Evolutionary conservation across 176 grass and related monocot species (phyloP).

Genomic region (Phoenix dactylifera): DNA sequence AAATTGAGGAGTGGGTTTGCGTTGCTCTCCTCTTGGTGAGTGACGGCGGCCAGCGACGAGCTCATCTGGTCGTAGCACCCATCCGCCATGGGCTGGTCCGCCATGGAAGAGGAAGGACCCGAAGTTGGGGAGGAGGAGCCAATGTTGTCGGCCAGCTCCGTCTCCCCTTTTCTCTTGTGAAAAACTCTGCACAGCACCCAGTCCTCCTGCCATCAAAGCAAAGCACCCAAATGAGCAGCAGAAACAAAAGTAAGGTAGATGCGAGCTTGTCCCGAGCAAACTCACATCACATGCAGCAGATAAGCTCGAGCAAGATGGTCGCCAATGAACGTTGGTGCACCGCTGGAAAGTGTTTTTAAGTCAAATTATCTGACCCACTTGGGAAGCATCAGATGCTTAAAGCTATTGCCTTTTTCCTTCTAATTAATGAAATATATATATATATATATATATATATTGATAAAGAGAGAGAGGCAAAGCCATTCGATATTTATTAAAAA

Average conservation of each 20-base stretch:
- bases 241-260: background rate
- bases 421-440: too few species aligned
- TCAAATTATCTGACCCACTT: too few species aligned
- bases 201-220: constrained; percentile 42
- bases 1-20: constrained; percentile 19
- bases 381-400: too few species aligned
- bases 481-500: too few species aligned
- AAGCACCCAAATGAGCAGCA: background rate
- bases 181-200: constrained; percentile 95
- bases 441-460: too few species aligned
- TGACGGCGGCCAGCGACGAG: background rate
- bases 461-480: too few species aligned
- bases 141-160: constrained; percentile 27
- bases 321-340: too few species aligned
- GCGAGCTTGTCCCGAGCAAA: background rate
- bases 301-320: too few species aligned
- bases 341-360: too few species aligned
- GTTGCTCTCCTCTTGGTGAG: constrained; percentile 16
- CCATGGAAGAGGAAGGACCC: constrained; percentile 10
- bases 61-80: constrained; percentile 23
- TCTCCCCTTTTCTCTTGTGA: constrained; percentile 49
- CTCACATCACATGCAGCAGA: too few species aligned
- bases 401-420: too few species aligned
- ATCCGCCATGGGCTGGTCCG: constrained; percentile 18
- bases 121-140: constrained; percentile 23